Percentiles rank a stretch among this genome's conserved stretches.
phyloP scores from a whole-genome alignment of 1,284 basidiomycete species.

The Amylostereum chailletii region DNA sequence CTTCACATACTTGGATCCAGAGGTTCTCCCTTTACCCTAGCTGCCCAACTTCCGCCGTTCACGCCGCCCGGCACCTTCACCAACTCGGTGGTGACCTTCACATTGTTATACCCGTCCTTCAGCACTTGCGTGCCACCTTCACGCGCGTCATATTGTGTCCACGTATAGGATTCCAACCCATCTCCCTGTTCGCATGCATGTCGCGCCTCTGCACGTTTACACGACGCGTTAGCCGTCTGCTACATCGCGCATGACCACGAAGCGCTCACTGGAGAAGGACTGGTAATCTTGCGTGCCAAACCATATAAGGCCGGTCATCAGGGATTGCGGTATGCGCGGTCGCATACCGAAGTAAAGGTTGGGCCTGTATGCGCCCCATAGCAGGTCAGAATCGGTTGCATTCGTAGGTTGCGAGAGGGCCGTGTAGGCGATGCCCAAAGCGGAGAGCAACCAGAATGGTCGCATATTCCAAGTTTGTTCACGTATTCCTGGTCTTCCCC shows the following conservation, averaged over 20 bases:
- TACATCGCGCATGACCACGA: conserved; percentile 1
- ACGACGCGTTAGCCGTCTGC: conserved; percentile 6
- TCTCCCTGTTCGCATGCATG: conserved; percentile 91
- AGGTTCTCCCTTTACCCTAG: conserved; percentile 78
- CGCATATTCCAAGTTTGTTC: too few species aligned
- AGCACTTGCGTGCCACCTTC: conserved; percentile 82
- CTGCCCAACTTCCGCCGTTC: conserved; percentile 86
- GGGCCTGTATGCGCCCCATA: conserved; percentile 89
- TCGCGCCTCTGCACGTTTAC: conserved; percentile 48
- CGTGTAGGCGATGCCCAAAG: too few species aligned
- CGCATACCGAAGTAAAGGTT: conserved; percentile 90
- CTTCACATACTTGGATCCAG: conserved; percentile 49
- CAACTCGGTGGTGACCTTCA: conserved; percentile 78
- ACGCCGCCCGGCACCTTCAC: conserved; percentile 75
- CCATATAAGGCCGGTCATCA: conserved; percentile 91
- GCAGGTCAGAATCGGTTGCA: conserved; percentile 48
- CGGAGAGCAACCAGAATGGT: too few species aligned
- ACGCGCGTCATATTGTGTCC: conserved; percentile 81
- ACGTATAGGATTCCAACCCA: conserved; percentile 74
- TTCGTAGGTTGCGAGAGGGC: conserved; percentile 15
- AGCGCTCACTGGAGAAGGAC: conserved; percentile 52
- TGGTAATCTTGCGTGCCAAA: conserved; percentile 78
- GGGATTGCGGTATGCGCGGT: conserved; percentile 75
- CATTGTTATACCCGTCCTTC: conserved; percentile 76
- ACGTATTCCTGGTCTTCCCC: too few species aligned